Conservation (phyloP, 768 basidiomycete species). For the Phaeolepiota aurea region DNA sequence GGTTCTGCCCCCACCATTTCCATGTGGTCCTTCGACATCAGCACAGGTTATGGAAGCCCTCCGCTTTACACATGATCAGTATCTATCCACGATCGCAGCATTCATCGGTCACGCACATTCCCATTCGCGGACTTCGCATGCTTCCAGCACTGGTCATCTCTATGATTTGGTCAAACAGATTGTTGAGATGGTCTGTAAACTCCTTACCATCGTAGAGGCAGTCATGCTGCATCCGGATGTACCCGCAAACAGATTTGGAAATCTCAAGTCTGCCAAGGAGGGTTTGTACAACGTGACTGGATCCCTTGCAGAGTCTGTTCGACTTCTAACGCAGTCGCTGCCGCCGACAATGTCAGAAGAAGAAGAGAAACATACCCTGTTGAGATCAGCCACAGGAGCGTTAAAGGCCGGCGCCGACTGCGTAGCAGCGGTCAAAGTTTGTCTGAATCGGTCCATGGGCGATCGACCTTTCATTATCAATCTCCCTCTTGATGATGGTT, state of each 20-base stretch:
- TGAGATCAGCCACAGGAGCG: slow-evolving; percentile 83
- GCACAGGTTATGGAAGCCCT: slow-evolving; percentile 69
- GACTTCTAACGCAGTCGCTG: slow-evolving; percentile 54
- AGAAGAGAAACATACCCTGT: slow-evolving; percentile 66
- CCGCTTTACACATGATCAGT: slow-evolving; percentile 79
- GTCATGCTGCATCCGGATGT: slow-evolving; percentile 74
- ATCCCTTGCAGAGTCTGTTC: slow-evolving; percentile 81
- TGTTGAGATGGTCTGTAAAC: slow-evolving; percentile 86
- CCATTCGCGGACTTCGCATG: slow-evolving; percentile 83
- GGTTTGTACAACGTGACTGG: slow-evolving; percentile 79
- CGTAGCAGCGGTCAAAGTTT: slow-evolving; percentile 77
- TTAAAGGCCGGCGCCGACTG: slow-evolving; percentile 86
- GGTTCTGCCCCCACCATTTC: slow-evolving; percentile 49
- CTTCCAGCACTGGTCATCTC: slow-evolving; percentile 87
- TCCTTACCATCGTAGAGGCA: slow-evolving; percentile 86
- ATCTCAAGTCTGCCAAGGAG: slow-evolving; percentile 67
- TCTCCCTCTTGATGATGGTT: slow-evolving; percentile 42
- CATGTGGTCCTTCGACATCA: slow-evolving; percentile 62
- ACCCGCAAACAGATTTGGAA: slow-evolving; percentile 49
- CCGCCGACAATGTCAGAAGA: slow-evolving; percentile 59
- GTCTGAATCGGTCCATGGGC: slow-evolving; percentile 54
- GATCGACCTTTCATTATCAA: slow-evolving; percentile 62
- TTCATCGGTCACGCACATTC: slow-evolving; percentile 97
- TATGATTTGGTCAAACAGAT: slow-evolving; percentile 94
- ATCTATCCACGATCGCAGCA: slow-evolving; percentile 90